A percentile compares a stretch with the other conserved stretches of the same genome.
Evolutionary conservation across 805 yeast species (phyloP).

Genomic region (Yarrowia divulgata): DNA sequence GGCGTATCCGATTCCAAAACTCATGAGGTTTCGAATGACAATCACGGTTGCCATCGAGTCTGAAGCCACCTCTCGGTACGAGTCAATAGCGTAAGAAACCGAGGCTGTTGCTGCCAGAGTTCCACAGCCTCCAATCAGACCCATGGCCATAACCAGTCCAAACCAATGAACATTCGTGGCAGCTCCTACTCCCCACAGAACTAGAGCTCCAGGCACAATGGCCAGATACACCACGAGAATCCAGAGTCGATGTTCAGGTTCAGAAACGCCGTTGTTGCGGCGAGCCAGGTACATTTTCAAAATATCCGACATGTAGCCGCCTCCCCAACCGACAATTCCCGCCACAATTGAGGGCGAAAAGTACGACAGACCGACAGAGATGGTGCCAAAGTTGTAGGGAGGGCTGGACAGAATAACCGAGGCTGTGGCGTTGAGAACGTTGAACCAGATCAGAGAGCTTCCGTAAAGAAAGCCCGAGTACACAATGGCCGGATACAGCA

Average conservation of each 20-base stretch:
- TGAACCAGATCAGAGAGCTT: conserved; percentile 32
- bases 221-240: conserved; percentile 53
- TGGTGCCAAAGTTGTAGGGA: conserved; percentile 37
- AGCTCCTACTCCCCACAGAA: conserved; percentile 64
- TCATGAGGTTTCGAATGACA: conserved; percentile 58
- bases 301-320: conserved; percentile 24
- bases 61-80: conserved; percentile 55
- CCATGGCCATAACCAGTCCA: conserved; percentile 57
- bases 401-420: conserved; percentile 8
- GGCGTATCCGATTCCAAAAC: conserved; percentile 59
- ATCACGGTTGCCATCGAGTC: conserved; percentile 59
- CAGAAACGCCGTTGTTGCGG: conserved; percentile 54
- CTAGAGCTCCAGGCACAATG: conserved; percentile 56
- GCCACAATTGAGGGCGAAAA: conserved; percentile 14
- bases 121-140: conserved; percentile 55
- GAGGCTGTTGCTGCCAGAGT: conserved; percentile 56
- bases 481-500: conserved; percentile 24
- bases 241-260: conserved; percentile 62
- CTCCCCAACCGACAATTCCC: background rate
- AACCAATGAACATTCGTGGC: conserved; percentile 58
- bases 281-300: conserved; percentile 21
- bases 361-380: conserved; percentile 27
- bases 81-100: conserved; percentile 57
- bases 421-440: conserved; percentile 20
- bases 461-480: conserved; percentile 35